Percentiles rank a stretch among this genome's conserved stretches.
These are phyloP conservation scores for Colletotrichum sp. DNA, from an alignment of 2,329 filamentous ascomycete genomes.

Conservation along the genomic window DNA sequence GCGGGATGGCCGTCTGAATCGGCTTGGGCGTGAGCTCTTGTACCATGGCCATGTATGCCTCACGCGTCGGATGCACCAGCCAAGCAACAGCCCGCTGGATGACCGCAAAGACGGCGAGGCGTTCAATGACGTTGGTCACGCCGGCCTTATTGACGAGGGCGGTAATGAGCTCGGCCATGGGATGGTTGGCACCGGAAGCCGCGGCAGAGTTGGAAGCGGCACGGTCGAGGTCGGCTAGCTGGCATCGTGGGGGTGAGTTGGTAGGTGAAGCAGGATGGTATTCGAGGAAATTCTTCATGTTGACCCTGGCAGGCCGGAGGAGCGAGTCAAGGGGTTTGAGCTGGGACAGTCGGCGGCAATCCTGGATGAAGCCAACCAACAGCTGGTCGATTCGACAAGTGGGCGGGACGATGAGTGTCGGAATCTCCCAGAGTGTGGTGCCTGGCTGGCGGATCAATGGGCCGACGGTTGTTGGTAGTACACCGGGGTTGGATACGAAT, in stretches of 20 bases:
- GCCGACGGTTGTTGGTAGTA: slow-evolving; percentile 34
- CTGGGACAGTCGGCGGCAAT: slow-evolving; percentile 37
- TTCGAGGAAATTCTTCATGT: slow-evolving; percentile 36
- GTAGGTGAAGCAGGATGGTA: slow-evolving; percentile 26
- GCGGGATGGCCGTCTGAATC: slow-evolving; percentile 30
- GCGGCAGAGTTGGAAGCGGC: slow-evolving; percentile 2
- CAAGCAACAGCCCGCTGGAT: slow-evolving; percentile 32
- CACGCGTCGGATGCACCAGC: slow-evolving; percentile 35
- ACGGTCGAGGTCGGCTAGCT: slow-evolving; percentile 20
- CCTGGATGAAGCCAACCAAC: slow-evolving; percentile 38
- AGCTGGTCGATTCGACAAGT: slow-evolving; percentile 38
- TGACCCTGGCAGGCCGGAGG: slow-evolving; percentile 35
- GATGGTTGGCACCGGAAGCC: slow-evolving; percentile 21
- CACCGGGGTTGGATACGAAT: slow-evolving; percentile 20
- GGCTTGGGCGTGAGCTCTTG: slow-evolving; percentile 28
- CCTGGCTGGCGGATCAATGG: slow-evolving; percentile 30
- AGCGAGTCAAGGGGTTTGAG: slow-evolving; percentile 30
- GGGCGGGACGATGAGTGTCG: slow-evolving; percentile 33
- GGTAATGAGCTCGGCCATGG: slow-evolving; percentile 33
- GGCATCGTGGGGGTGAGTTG: slow-evolving; percentile 8
- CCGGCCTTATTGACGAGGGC: slow-evolving; percentile 32
- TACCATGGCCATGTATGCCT: slow-evolving; percentile 28
- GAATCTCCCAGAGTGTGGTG: slow-evolving; percentile 34
- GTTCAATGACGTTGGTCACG: slow-evolving; percentile 33
- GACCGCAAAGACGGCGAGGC: slow-evolving; percentile 35